Conservation (phyloP, 164 flowering plant genomes). For the Vitis rupestris region DNA sequence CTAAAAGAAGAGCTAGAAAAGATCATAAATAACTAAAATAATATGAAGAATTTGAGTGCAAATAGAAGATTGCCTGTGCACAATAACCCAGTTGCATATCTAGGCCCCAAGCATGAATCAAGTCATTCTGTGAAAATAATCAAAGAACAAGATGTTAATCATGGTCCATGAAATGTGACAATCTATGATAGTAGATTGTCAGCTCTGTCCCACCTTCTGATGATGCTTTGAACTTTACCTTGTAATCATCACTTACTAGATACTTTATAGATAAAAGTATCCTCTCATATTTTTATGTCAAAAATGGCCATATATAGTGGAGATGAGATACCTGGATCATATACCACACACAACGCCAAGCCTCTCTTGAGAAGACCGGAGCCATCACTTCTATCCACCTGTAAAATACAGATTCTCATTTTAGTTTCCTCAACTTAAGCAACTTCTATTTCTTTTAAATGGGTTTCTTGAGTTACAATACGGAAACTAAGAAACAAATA, state of each 20-base stretch:
- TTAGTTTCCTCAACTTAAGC: not conserved
- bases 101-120: constrained; percentile 88
- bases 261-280: too few species aligned
- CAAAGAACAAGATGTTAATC: not conserved
- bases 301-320: too few species aligned
- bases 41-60: not conserved
- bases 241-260: too few species aligned
- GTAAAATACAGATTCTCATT: constrained; percentile 9
- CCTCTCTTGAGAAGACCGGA: constrained; percentile 76
- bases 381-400: constrained; percentile 96
- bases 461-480: too few species aligned
- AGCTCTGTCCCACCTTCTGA: not conserved
- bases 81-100: constrained; percentile 84
- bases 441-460: not conserved
- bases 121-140: constrained; percentile 58
- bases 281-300: too few species aligned
- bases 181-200: not conserved
- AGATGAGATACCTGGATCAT: constrained; percentile 62
- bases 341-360: constrained; percentile 90
- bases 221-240: not conserved
- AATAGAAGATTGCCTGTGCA: constrained; percentile 50
- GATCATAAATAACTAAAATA: not conserved
- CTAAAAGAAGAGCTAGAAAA: not conserved
- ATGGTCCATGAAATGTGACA: not conserved
- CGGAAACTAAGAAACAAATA: too few species aligned